phyloP scores from a whole-genome alignment of 2,329 filamentous ascomycete genomes.

The Aspergillus puulaauensis region DNA sequence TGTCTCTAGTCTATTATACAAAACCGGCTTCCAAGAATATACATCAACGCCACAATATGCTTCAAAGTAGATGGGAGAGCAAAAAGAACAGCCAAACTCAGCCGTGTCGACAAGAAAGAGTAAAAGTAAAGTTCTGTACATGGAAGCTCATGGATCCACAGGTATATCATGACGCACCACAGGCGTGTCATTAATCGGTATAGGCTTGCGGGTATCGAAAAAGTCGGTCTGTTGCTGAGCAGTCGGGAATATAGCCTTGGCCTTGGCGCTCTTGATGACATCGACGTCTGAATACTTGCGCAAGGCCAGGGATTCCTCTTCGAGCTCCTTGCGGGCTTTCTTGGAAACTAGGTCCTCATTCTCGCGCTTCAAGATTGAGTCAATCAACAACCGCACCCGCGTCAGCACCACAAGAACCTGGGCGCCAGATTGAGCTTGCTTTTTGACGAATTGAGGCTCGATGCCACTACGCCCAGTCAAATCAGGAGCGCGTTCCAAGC shows the following conservation, averaged over 20 bases:
- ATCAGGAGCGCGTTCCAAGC: background rate
- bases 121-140: background rate
- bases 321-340: slow-evolving; percentile 21
- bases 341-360: slow-evolving; percentile 24
- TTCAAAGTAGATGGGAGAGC: slow-evolving; percentile 4
- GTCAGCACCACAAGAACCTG: slow-evolving; percentile 23
- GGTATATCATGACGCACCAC: too few relatives aligned
- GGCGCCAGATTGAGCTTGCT: slow-evolving; percentile 9
- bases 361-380: slow-evolving; percentile 32
- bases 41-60: slow-evolving; percentile 20
- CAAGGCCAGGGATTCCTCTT: slow-evolving; percentile 26
- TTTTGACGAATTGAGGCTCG: background rate
- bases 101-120: background rate
- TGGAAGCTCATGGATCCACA: too few relatives aligned
- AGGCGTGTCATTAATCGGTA: too few relatives aligned
- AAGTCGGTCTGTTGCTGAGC: background rate
- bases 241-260: slow-evolving; percentile 7
- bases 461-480: background rate
- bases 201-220: too few relatives aligned
- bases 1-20: background rate
- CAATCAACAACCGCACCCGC: slow-evolving; percentile 34
- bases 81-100: background rate
- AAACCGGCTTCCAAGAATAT: background rate
- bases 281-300: slow-evolving; percentile 30
- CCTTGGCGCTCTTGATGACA: slow-evolving; percentile 16